Evolutionary conservation across 75 land plant species (phyloP), one percentile per base, ranked within the genome.

Genomic region (Larix kaempferi): DNA sequence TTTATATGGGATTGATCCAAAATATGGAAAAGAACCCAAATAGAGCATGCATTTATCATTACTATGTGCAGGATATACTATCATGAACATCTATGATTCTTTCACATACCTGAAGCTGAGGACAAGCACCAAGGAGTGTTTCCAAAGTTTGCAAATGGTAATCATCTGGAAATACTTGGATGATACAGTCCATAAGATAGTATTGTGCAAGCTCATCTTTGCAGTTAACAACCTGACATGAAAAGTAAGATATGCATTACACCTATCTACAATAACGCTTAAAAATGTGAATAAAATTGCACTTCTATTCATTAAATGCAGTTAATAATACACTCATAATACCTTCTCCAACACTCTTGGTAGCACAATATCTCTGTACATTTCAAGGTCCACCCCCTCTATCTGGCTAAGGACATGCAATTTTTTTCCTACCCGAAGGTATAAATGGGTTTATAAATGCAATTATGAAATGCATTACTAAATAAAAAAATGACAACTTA

Each of bases 131-230:
- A 71, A 97, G 85, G 64, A 97, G 83, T 52, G 88, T 84, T 76
- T 97, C 99, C 80, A 97, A 84, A 41, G 99, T 97, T 76, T 94
- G 99, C 76, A 97, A 84, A 78, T 97, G 99, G 78, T 92, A 97
- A 74, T 97, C 99, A 88, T 97, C 99, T 44, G 98, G 99, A 83
- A 97, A 97, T 29, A 97, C 98, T 88, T 97, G 98, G 64, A 97
- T 97, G 54, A 95, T 88, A 80, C 99, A 97, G 79, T 97, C 99
- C 99, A 97, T 97, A 72, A 97, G 81, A 78, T 97, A 97, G 71
- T 84, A 91, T 52, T 97, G 99, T n/a, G 99, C 99, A 80, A 97
- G 74, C 80, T 97, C 99, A 86, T 97, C 99, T 82, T 97, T 97
- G 81, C 99, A 97, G 76, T 97, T 97, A 74, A 97, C 99, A 86